Evolutionary conservation across 768 basidiomycete genomes (phyloP).

Genomic region (Auriscalpium vulgare): DNA sequence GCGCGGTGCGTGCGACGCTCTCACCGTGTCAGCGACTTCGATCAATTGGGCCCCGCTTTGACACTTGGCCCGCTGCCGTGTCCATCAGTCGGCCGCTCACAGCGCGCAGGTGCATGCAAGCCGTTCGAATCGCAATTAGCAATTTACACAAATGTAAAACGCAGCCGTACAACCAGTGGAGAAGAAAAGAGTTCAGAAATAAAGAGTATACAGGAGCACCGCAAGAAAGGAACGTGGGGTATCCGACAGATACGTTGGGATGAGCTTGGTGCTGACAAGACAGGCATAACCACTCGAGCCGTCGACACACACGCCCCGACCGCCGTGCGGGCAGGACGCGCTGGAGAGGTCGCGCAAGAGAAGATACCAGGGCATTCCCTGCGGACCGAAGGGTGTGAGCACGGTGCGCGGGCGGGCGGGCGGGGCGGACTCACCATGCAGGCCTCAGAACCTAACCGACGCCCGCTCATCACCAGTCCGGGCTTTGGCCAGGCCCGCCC

Average conservation of each 20-base stretch:
- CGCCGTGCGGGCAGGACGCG: background rate
- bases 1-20: too few species aligned
- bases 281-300: background rate
- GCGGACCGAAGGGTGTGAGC: background rate
- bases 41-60: background rate
- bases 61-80: too few species aligned
- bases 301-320: background rate
- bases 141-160: background rate
- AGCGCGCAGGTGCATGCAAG: background rate
- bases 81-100: background rate
- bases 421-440: background rate
- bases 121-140: background rate
- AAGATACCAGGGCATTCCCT: background rate
- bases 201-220: background rate
- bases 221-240: background rate
- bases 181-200: background rate
- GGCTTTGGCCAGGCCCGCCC: background rate
- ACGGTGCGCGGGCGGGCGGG: background rate
- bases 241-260: background rate
- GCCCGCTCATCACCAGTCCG: background rate
- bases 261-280: background rate
- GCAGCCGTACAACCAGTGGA: background rate
- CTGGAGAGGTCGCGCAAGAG: background rate
- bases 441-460: background rate
- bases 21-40: too few species aligned